Evolutionary conservation across 768 basidiomycete species (phyloP).

Genomic region (Kockovaella imperatae): DNA sequence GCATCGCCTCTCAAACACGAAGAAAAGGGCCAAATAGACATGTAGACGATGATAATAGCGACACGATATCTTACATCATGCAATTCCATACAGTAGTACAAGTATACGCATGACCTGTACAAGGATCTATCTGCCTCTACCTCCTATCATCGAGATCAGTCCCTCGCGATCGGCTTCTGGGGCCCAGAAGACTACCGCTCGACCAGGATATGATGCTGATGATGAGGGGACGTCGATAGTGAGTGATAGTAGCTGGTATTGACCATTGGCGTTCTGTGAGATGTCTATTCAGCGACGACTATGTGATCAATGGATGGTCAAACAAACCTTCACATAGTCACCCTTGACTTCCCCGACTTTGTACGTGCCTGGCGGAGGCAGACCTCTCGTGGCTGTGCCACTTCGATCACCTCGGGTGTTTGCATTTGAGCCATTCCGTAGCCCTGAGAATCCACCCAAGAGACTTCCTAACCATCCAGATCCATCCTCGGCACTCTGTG

Average conservation of each 20-base stretch:
- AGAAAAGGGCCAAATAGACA: too few relatives aligned
- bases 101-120: too few relatives aligned
- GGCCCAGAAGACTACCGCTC: conserved; percentile 37
- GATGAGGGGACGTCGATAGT: conserved; percentile 41
- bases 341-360: conserved; percentile 40
- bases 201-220: conserved; percentile 25
- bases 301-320: background rate
- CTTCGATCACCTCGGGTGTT: conserved; percentile 1
- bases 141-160: conserved; percentile 19
- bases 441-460: conserved; percentile 25
- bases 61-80: too few relatives aligned
- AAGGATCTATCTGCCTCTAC: background rate
- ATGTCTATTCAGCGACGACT: background rate
- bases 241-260: conserved; percentile 35
- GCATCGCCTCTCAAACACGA: background rate
- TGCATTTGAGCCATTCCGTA: conserved; percentile 1
- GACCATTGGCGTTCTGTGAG: conserved; percentile 36
- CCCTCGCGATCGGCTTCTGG: conserved; percentile 39
- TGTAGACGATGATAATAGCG: too few relatives aligned
- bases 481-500: background rate
- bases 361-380: conserved; percentile 42
- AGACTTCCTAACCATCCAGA: background rate
- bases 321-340: conserved; percentile 43
- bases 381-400: conserved; percentile 9
- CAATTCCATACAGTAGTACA: too few relatives aligned